These are phyloP conservation scores for Vanrija humicola DNA, from an alignment of 1,284 basidiomycete genomes.

Conservation along the genomic window DNA sequence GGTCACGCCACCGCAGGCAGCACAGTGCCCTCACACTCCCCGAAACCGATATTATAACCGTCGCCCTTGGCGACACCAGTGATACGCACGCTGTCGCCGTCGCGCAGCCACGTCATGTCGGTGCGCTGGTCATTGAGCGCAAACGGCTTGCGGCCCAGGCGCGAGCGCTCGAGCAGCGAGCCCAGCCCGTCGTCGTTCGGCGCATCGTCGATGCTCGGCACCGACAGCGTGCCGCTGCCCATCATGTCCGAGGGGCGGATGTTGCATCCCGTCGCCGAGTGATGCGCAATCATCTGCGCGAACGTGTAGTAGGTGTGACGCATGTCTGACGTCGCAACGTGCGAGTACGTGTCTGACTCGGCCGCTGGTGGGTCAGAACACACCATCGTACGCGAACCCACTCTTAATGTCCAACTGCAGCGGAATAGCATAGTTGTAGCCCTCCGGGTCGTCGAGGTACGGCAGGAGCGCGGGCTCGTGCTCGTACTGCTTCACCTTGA, in stretches of 20 bases:
- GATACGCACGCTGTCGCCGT: background rate
- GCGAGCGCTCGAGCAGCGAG: slow-evolving; percentile 9
- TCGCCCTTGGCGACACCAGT: background rate
- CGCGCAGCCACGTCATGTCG: background rate
- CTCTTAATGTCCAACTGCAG: background rate
- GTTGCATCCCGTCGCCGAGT: slow-evolving; percentile 15
- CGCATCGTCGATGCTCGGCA: background rate
- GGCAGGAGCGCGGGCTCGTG: background rate
- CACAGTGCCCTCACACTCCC: background rate
- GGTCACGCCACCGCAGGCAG: background rate
- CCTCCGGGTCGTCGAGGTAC: slow-evolving; percentile 5
- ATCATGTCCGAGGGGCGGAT: slow-evolving; percentile 19
- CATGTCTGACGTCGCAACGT: background rate
- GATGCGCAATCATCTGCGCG: slow-evolving; percentile 18
- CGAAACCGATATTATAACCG: background rate
- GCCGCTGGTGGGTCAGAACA: background rate
- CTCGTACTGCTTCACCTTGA: slow-evolving; percentile 5
- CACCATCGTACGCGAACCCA: too few species aligned
- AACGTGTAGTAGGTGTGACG: background rate
- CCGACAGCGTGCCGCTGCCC: slow-evolving; percentile 22
- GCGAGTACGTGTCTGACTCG: background rate
- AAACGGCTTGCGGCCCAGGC: background rate
- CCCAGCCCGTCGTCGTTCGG: slow-evolving; percentile 3
- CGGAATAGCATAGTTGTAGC: background rate
- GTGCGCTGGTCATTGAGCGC: background rate